Base-by-base conservation (phyloP, 495 filamentous ascomycete species). In the Tuber umbilicatum region DNA sequence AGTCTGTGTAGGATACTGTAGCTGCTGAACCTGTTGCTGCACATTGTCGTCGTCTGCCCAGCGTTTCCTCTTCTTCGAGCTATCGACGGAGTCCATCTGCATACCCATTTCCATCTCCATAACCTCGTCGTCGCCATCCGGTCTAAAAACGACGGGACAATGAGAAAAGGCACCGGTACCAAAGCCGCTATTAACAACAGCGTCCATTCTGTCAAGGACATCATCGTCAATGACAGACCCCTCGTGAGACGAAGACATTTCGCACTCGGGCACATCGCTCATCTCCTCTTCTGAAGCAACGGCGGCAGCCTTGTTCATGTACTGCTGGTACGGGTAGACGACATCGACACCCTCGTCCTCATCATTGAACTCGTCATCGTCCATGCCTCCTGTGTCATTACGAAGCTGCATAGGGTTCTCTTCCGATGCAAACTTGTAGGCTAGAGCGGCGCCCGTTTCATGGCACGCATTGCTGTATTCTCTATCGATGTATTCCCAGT, bases 21-120 rank as follows among this genome's bases (percentile, higher is more conserved):
- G 55, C 35, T 79, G 77, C 40, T 78, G 75, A 42, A 72, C 69
- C 35, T 76, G 76, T 41, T 72, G 39, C 35, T 78, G 77, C 67
- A 72, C 71, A 27, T 67, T 71, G 69, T 79, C 71, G 27, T 79
- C 77, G 40, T 79, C 77, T 40, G 76, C 72, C 77, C 77, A 79
- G 50, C 77, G 50, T 68, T 79, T 79, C 60, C 77, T 72, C 69
- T 79, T 79, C 39, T 78, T 78, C 45, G 76, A 77, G n/a, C 68
- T 72, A 23, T 69, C 77, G 71, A 68, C 75, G 45, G 64, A 70
- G 55, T 64, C 55, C 77, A 79, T 79, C 42, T 79, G 77, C 75
- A 79, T 79, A 42, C 74, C 77, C 71, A 79, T 74, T 19, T 79
- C 77, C 72, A 79, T 78, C 43, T 79, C 77, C 77, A 79, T 79